phyloP scores from a whole-genome alignment of 1,284 basidiomycete species.

The Xerocomus nothofagi region DNA sequence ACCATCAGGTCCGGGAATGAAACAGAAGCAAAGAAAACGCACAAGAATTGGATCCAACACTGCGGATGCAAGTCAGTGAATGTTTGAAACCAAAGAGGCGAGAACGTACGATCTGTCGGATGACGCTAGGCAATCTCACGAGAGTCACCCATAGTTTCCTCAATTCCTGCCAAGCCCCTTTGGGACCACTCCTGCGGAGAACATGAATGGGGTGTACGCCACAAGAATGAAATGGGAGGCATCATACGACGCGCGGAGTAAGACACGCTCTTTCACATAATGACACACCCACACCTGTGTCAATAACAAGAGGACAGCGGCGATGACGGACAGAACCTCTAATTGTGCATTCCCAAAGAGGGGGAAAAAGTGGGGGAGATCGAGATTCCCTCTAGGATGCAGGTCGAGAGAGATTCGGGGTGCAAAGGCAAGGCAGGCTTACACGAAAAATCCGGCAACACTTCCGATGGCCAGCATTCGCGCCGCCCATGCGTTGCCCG shows the following conservation, averaged over 20 bases:
- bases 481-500: slow-evolving; percentile 94
- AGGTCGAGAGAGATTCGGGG: neutral
- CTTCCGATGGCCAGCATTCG: slow-evolving; percentile 83
- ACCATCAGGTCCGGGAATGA: slow-evolving; percentile 8
- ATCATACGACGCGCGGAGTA: slow-evolving; percentile 51
- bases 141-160: slow-evolving; percentile 70
- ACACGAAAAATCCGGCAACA: slow-evolving; percentile 87
- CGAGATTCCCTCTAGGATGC: slow-evolving; percentile 64
- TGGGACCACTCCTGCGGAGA: slow-evolving; percentile 25
- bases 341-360: slow-evolving; percentile 78
- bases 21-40: slow-evolving; percentile 32
- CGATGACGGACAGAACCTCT: slow-evolving; percentile 67
- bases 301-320: slow-evolving; percentile 50
- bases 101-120: slow-evolving; percentile 73
- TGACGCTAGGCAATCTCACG: slow-evolving; percentile 67
- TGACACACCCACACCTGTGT: slow-evolving; percentile 61
- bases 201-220: slow-evolving; percentile 14
- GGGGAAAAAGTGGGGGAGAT: slow-evolving; percentile 64
- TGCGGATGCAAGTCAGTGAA: slow-evolving; percentile 29
- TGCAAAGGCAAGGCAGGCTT: slow-evolving; percentile 33
- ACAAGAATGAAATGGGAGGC: neutral
- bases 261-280: slow-evolving; percentile 76
- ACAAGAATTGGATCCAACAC: slow-evolving; percentile 89
- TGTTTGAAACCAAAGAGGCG: slow-evolving; percentile 8
- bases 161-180: slow-evolving; percentile 52